These are phyloP conservation scores for Delonix regia DNA, from an alignment of 306 rosid species.

Conservation along the genomic window DNA sequence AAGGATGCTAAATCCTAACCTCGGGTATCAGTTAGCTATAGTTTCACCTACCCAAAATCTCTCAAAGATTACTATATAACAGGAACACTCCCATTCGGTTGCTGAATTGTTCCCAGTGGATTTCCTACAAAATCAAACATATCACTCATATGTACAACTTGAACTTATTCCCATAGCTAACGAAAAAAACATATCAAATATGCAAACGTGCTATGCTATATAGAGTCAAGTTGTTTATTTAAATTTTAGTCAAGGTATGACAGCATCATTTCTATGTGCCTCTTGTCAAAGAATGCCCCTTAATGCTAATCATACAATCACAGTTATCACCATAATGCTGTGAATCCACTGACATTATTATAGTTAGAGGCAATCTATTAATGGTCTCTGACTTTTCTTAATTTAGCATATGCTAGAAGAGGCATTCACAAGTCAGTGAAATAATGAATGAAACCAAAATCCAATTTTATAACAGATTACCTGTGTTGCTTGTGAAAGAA, in stretches of 20 bases:
- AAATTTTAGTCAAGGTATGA: slow-evolving; percentile 24
- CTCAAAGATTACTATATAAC: slow-evolving; percentile 59
- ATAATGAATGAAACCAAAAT: slow-evolving; percentile 23
- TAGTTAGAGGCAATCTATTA: slow-evolving; percentile 7
- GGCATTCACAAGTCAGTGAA: slow-evolving; percentile 22
- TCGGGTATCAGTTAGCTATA: slow-evolving; percentile 62
- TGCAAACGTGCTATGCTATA: not conserved
- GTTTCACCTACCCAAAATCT: slow-evolving; percentile 50
- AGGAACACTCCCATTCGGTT: slow-evolving; percentile 75
- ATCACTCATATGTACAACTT: slow-evolving; percentile 25
- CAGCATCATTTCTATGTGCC: slow-evolving; percentile 17
- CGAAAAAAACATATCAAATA: not conserved
- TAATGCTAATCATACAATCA: slow-evolving; percentile 14
- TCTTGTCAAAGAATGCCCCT: slow-evolving; percentile 18
- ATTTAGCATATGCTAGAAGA: slow-evolving; percentile 23
- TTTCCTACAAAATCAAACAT: slow-evolving; percentile 72
- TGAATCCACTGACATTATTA: slow-evolving; percentile 24
- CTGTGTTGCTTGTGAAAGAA: slow-evolving; percentile 69
- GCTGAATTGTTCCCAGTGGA: slow-evolving; percentile 70
- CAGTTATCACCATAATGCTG: slow-evolving; percentile 23
- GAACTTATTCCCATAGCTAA: slow-evolving; percentile 33
- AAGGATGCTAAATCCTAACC: slow-evolving; percentile 66
- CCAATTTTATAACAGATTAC: slow-evolving; percentile 46
- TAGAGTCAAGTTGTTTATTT: slow-evolving; percentile 14
- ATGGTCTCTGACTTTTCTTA: slow-evolving; percentile 16